Base-by-base conservation (phyloP, 140 eudicot genomes). In the Senecio squalidus region DNA sequence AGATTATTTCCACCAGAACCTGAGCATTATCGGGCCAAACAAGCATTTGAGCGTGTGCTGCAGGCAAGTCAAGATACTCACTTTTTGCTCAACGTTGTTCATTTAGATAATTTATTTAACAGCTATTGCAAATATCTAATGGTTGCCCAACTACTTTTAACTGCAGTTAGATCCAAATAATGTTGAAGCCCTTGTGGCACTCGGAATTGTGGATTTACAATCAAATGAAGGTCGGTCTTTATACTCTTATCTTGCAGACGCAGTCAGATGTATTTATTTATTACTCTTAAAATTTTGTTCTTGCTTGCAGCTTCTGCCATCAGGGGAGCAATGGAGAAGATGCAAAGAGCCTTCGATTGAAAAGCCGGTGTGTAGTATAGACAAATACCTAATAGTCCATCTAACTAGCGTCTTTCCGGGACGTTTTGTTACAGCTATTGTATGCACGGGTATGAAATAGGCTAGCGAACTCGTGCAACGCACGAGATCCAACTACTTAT, bases 281-380 rank as follows among this genome's bases (percentile, higher is more conserved):
- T 44, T 51, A 64, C 10, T 45, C 43, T 18, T 60, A 25, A 21
- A n/a, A 39, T 27, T 33, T 21, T 30, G 9, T 55, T 67, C 16
- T 60, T 64, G 23, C 50, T n/a, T 66, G 54, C 84, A 92, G 99
- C 95, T 84, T 51, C 62, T 79, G 86, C 77, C 45, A 92, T 92
- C 24, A 70, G 93, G 76, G 66, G 73, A 54, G 99, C 96, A 66
- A 92, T 88, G 93, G 95, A 84, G 63, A 87, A 76, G 62, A 92
- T 92, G 99, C 93, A 82, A 63, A 74, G 73, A 56, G 99, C 99
- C 66, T 92, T 92, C 47, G 99, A 92, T 64, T n/a, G n/a, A n/a
- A n/a, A n/a, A n/a, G n/a, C n/a, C n/a, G n/a, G n/a, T n/a, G n/a
- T n/a, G n/a, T n/a, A n/a, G n/a, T n/a, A n/a, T n/a, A n/a, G n/a